Base-by-base conservation (phyloP, 805 yeast species). In the Hanseniaspora valbyensis region DNA sequence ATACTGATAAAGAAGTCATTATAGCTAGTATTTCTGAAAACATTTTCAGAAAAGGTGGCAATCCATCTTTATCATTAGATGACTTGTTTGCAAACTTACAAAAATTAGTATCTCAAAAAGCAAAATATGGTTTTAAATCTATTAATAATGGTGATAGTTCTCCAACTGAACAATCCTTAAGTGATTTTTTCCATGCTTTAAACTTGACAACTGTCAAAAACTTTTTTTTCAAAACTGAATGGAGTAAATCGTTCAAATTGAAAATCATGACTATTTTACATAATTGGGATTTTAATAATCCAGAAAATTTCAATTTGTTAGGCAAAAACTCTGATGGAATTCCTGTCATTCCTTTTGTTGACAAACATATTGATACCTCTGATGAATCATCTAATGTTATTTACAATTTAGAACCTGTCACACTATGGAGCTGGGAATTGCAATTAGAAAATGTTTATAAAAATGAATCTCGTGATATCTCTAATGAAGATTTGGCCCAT, bases 211-310 rank as follows among this genome's bases (percentile, higher is more conserved):
- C 42, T 16, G 26, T 39, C 14, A 39, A 24, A 26, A 39, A 39
- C 42, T 39, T 25, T 39, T 39, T 39, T 25, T 39, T 39, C n/a
- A 39, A 39, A 26, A 39, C 42, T 4, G 42, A 39, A 39, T 39
- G 42, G 42, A 39, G 26, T 6, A 39, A 39, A 39, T 39, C 42
- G 13, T 39, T 39, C 14, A 39, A 39, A 16, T 8, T 39, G 32
- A 39, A 39, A 25, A 13, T 25, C 8, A 39, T 39, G 29, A 2
- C 32, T 14, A 25, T 39, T 25, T 39, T 39, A 6, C 42, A 39
- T 14, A 24, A 39, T 9, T 39, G 42, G 42, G 24, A 39, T 16
- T 39, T 39, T n/a, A 24, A 24, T 16, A 39, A 39, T 25, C 29
- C 32, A n/a, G 13, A 24, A n/a, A 39, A 25, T 25, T 39, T 39